phyloP scores from a whole-genome alignment of 345 rosid genomes.

The Lepidium aucheri region DNA sequence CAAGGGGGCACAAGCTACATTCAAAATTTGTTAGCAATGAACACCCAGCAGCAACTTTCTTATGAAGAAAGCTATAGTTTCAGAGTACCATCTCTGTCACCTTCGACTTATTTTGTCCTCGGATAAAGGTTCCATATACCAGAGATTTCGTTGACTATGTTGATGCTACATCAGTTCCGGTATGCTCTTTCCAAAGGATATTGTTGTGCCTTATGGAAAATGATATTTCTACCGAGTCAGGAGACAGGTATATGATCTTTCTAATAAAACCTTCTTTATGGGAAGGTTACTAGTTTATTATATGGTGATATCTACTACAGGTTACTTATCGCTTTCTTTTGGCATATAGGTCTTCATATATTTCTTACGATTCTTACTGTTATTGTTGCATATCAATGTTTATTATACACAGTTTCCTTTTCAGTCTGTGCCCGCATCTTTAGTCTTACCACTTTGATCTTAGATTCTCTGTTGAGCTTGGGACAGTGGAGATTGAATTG shows the following conservation, averaged over 20 bases:
- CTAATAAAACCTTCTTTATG: background rate
- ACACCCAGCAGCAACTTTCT: constrained; percentile 6
- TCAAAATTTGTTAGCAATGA: background rate
- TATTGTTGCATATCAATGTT: background rate
- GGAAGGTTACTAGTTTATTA: background rate
- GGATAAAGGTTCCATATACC: background rate
- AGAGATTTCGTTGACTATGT: constrained; percentile 8
- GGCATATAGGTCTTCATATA: constrained; percentile 14
- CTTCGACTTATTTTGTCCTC: background rate
- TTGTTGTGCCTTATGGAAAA: constrained; percentile 4
- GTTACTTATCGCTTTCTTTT: background rate
- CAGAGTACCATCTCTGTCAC: background rate
- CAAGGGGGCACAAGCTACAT: background rate
- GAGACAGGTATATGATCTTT: constrained; percentile 22
- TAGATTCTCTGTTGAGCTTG: background rate
- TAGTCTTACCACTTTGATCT: background rate
- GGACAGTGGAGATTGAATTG: background rate
- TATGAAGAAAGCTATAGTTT: background rate
- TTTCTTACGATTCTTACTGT: background rate
- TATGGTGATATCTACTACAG: background rate
- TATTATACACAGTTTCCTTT: background rate
- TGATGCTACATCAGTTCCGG: background rate
- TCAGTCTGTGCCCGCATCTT: background rate
- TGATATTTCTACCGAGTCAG: background rate
- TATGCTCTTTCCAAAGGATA: constrained; percentile 9